Percentiles rank a stretch among this genome's conserved stretches.
These are phyloP conservation scores for Globisporangium yorkense DNA, from an alignment of 352 stramenopile species.

Conservation along the genomic window DNA sequence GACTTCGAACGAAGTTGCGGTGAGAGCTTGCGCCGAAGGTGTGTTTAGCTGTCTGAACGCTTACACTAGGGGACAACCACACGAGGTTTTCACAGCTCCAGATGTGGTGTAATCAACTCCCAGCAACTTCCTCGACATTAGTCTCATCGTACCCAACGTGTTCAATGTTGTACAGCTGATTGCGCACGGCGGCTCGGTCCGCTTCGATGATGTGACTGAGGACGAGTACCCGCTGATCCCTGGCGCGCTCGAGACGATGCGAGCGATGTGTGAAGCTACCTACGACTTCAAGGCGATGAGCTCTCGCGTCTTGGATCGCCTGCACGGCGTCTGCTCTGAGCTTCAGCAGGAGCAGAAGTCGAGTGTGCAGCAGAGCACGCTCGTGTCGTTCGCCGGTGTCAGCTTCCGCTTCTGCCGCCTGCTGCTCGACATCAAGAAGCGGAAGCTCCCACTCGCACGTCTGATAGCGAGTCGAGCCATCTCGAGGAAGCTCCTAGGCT, in stretches of 20 bases:
- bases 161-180: no score
- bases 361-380: not conserved
- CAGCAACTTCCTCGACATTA: no score
- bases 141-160: no score
- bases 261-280: not conserved
- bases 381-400: not conserved
- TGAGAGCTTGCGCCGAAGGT: no score
- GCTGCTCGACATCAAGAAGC: slow-evolving; percentile 5
- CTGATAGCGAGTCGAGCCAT: not conserved
- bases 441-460: not conserved
- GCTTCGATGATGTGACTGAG: no score
- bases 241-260: not conserved
- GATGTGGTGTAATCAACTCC: no score
- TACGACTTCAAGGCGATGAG: not conserved
- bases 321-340: not conserved
- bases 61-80: no score
- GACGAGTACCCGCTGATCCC: no score
- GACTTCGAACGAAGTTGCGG: no score
- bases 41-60: no score
- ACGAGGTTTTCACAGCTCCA: no score
- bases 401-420: slow-evolving; percentile 2
- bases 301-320: not conserved
- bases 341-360: not conserved
- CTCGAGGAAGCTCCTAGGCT: not conserved
- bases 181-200: no score